Conservation (phyloP, 371 early-diverging fungal genomes). For the Rhizomucor miehei region DNA sequence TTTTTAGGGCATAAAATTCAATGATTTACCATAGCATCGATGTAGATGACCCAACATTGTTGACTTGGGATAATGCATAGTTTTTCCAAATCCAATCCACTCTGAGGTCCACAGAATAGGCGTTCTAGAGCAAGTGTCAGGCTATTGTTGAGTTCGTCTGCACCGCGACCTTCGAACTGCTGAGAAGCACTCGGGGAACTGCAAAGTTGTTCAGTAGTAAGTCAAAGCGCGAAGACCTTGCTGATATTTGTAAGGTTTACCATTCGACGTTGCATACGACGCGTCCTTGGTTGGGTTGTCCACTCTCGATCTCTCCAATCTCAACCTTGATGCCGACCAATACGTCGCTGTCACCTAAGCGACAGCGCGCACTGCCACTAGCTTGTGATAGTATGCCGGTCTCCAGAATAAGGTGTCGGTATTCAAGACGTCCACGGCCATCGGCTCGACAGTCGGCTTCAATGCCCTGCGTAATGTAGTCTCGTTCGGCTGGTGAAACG, state of each 20-base stretch:
- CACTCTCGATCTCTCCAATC: constrained; percentile 68
- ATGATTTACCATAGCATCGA: constrained; percentile 81
- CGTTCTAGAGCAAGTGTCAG: constrained; percentile 78
- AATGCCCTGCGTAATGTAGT: constrained; percentile 83
- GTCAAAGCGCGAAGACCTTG: too few species aligned
- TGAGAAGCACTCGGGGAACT: constrained; percentile 80
- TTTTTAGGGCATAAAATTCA: too few species aligned
- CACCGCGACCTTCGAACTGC: constrained; percentile 76
- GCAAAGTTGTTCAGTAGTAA: not conserved
- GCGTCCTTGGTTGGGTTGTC: constrained; percentile 58
- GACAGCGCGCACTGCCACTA: constrained; percentile 80
- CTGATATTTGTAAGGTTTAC: constrained; percentile 23
- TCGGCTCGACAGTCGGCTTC: constrained; percentile 82
- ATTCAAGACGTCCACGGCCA: constrained; percentile 78
- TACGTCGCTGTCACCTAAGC: constrained; percentile 82
- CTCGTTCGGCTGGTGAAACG: constrained; percentile 78
- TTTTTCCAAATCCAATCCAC: constrained; percentile 80
- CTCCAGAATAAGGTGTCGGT: constrained; percentile 74
- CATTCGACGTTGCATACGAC: constrained; percentile 87
- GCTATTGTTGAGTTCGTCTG: constrained; percentile 81
- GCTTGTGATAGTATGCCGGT: constrained; percentile 86
- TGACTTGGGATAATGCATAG: constrained; percentile 89
- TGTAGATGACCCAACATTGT: constrained; percentile 87
- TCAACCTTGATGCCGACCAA: constrained; percentile 93
- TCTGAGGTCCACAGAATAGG: constrained; percentile 75